Percentiles rank a stretch among this genome's conserved stretches.
phyloP scores from a whole-genome alignment of 2,329 filamentous ascomycete species.

The Elsinoe australis region DNA sequence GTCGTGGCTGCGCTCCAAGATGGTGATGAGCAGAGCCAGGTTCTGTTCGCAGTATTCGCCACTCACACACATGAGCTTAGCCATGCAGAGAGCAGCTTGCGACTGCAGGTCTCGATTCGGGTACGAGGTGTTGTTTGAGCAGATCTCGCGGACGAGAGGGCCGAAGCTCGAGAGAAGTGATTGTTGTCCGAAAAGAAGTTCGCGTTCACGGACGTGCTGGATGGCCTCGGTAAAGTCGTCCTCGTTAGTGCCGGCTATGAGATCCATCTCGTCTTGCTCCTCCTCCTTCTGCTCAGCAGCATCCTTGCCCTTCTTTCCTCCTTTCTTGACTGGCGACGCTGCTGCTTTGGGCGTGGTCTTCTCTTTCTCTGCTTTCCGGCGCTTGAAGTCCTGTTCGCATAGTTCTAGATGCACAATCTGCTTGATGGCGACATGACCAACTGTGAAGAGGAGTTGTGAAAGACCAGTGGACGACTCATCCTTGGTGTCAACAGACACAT shows the following conservation, averaged over 20 bases:
- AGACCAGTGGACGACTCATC: constrained; percentile 54
- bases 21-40: constrained; percentile 87
- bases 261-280: constrained; percentile 81
- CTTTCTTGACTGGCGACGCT: constrained; percentile 33
- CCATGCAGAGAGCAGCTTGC: constrained; percentile 85
- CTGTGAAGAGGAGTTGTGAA: constrained; percentile 87
- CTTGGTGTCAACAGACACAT: constrained; percentile 17
- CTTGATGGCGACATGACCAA: constrained; percentile 95
- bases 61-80: constrained; percentile 98
- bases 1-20: constrained; percentile 89
- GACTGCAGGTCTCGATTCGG: constrained; percentile 84
- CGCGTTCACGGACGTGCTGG: constrained; percentile 73
- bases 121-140: constrained; percentile 88
- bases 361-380: constrained; percentile 83
- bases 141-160: constrained; percentile 85
- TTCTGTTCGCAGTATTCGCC: constrained; percentile 94
- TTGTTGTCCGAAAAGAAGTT: constrained; percentile 72
- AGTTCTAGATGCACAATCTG: constrained; percentile 97
- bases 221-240: constrained; percentile 88
- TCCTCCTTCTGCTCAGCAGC: constrained; percentile 47
- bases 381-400: constrained; percentile 97
- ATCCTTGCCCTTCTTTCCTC: constrained; percentile 38
- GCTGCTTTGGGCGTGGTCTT: constrained; percentile 42
- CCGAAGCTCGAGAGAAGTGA: constrained; percentile 88
- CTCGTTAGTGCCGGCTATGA: constrained; percentile 93